phyloP scores from a whole-genome alignment of 495 filamentous ascomycete species.

The Paragyromitra xinjiangensis region DNA sequence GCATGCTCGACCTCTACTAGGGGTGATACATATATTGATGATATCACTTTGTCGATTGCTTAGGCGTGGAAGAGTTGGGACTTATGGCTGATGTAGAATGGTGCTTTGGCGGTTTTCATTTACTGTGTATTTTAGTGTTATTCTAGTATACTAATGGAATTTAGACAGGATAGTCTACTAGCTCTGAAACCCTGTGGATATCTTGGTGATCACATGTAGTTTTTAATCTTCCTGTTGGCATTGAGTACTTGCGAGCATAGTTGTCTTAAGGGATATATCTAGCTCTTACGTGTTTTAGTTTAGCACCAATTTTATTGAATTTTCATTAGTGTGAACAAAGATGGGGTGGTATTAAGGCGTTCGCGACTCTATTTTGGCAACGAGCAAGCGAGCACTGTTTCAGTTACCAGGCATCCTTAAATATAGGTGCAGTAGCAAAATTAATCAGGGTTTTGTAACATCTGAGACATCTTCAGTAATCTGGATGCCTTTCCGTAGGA shows the following conservation, averaged over 20 bases:
- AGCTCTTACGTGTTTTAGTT: too few relatives aligned
- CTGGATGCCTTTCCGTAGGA: too few relatives aligned
- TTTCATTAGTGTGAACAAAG: too few relatives aligned
- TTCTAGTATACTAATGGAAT: background rate
- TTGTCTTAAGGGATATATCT: background rate
- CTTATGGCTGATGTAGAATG: background rate
- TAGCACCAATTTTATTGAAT: too few relatives aligned
- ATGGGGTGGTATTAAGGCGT: too few relatives aligned
- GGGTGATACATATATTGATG: background rate
- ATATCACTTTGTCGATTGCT: conserved; percentile 9
- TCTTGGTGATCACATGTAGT: background rate
- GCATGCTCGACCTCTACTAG: background rate
- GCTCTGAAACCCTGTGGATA: background rate
- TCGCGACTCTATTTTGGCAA: too few relatives aligned
- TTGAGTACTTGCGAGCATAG: background rate
- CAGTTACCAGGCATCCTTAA: too few relatives aligned
- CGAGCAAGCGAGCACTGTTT: too few relatives aligned
- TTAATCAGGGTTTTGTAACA: too few relatives aligned
- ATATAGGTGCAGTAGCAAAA: too few relatives aligned
- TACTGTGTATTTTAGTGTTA: background rate
- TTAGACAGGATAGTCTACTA: background rate
- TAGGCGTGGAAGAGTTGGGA: background rate
- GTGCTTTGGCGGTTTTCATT: background rate
- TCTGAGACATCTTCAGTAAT: too few relatives aligned
- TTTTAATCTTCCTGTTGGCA: background rate